Evolutionary conservation across 192 early-diverging fungal species (phyloP), one percentile per base, ranked within the genome.

Genomic region (Podila horticola): DNA sequence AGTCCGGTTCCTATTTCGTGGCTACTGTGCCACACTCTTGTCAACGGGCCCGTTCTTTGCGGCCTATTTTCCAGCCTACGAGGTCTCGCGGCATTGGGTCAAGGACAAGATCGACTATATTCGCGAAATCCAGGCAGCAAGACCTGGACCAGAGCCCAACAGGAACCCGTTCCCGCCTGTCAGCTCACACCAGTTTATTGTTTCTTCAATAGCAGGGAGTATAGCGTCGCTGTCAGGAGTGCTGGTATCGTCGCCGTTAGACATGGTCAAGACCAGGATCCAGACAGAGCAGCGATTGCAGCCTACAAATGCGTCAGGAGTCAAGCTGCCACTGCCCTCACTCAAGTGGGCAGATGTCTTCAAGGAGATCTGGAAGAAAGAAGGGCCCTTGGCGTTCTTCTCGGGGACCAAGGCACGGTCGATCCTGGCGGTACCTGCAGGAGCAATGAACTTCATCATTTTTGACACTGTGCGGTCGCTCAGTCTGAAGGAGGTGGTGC

Each of bases 401-500:
- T 69, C 67, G 5, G 74, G 74, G 8, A 69, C 67, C 19, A 69
- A 48, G 24, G 75, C 75, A 2, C 52, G 75, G 28, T 69, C 75
- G 11, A 71, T 79, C 12, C 63, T 71, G 19, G 69, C 75, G 0
- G 64, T 76, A 7, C 82, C 82, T 22, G 74, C 63, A 33, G 82
- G 82, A 20, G 74, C 82, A 31, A 36, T 83, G 19, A 83, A 72
- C 55, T 83, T 83, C 68, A 45, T 83, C 10, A 77, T 83, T 49
- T 83, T 83, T 65, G 82, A 83, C 19, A 58, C 28, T 22, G 82
- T 83, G 11, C 51, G 74, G 41, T 72, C 69, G 8, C 59, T 71
- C 49, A 72, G 73, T 64, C 33, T 81, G 19, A 81, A 72, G 41
- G 76, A 81, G n/a, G 62, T 41, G 15, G 24, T 22, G n/a, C 66